These are phyloP conservation scores for Diaporthe helianthi DNA, from an alignment of 2,329 filamentous ascomycete genomes.

Conservation along the genomic window DNA sequence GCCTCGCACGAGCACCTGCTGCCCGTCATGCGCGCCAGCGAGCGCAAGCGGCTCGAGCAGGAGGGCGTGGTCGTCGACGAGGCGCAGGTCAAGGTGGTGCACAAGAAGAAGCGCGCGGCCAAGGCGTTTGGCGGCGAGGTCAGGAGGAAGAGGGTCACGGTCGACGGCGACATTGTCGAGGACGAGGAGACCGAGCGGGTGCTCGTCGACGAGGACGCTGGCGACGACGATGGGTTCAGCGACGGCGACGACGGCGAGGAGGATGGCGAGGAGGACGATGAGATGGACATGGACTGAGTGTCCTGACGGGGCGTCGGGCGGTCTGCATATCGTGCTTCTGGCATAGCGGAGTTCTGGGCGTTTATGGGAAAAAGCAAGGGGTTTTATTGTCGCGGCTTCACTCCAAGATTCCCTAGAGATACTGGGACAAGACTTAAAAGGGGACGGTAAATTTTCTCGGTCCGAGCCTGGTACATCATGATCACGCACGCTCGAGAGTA, in stretches of 20 bases:
- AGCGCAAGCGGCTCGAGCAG: slow-evolving; percentile 48
- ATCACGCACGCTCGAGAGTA: neutral
- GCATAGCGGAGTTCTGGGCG: slow-evolving; percentile 35
- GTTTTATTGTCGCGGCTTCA: slow-evolving; percentile 27
- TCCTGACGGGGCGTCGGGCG: neutral
- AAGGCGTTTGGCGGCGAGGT: slow-evolving; percentile 51
- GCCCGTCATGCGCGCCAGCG: slow-evolving; percentile 71
- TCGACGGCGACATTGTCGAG: slow-evolving; percentile 52
- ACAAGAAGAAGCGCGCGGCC: slow-evolving; percentile 40
- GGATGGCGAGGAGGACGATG: slow-evolving; percentile 47
- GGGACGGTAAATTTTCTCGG: slow-evolving; percentile 5
- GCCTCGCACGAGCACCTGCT: slow-evolving; percentile 92
- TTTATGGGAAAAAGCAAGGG: slow-evolving; percentile 42
- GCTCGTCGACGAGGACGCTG: slow-evolving; percentile 42
- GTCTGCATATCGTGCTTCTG: slow-evolving; percentile 20
- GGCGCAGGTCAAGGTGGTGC: slow-evolving; percentile 36
- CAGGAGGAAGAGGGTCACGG: slow-evolving; percentile 46
- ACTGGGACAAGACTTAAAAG: slow-evolving; percentile 13
- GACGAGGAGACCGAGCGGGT: slow-evolving; percentile 37
- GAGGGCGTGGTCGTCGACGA: slow-evolving; percentile 48
- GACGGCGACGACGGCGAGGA: slow-evolving; percentile 46
- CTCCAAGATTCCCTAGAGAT: slow-evolving; percentile 21
- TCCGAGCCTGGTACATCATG: neutral
- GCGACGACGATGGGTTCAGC: slow-evolving; percentile 39
- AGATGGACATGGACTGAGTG: slow-evolving; percentile 53